These are phyloP conservation scores for Mycena vitilis DNA, from an alignment of 768 basidiomycete genomes.

Conservation along the genomic window DNA sequence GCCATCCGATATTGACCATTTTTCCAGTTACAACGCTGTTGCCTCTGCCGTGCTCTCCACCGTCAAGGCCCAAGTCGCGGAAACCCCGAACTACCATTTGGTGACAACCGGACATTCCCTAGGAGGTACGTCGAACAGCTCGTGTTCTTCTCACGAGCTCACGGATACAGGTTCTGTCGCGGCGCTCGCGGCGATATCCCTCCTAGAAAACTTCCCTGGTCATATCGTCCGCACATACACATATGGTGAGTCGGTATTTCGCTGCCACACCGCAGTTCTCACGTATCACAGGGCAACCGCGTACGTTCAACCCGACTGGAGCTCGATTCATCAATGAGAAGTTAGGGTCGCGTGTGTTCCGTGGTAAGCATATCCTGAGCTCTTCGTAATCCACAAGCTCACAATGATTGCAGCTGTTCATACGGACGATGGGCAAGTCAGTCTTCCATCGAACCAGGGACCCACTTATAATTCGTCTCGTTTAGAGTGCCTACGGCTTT, in stretches of 20 bases:
- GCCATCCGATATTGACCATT: background rate
- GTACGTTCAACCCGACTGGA: slow-evolving; percentile 33
- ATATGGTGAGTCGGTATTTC: slow-evolving; percentile 31
- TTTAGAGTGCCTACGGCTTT: slow-evolving; percentile 16
- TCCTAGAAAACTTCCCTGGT: slow-evolving; percentile 33
- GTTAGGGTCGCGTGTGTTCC: slow-evolving; percentile 34
- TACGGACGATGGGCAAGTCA: slow-evolving; percentile 7
- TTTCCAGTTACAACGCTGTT: slow-evolving; percentile 6
- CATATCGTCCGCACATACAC: slow-evolving; percentile 33
- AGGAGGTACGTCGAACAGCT: background rate
- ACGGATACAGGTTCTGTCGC: background rate
- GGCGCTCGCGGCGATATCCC: slow-evolving; percentile 20
- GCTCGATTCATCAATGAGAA: slow-evolving; percentile 36
- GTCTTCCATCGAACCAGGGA: background rate
- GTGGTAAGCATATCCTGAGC: slow-evolving; percentile 24
- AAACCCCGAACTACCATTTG: slow-evolving; percentile 2
- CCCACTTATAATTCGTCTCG: background rate
- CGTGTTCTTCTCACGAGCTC: background rate
- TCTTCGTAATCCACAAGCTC: background rate
- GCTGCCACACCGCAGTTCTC: too few relatives aligned
- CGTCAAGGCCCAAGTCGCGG: slow-evolving; percentile 5
- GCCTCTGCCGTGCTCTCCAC: slow-evolving; percentile 3
- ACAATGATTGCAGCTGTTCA: background rate
- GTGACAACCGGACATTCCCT: slow-evolving; percentile 13
- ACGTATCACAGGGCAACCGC: slow-evolving; percentile 21